Base-by-base conservation (phyloP, 2,329 filamentous ascomycete species). In the Hirsutella rhossiliensis region DNA sequence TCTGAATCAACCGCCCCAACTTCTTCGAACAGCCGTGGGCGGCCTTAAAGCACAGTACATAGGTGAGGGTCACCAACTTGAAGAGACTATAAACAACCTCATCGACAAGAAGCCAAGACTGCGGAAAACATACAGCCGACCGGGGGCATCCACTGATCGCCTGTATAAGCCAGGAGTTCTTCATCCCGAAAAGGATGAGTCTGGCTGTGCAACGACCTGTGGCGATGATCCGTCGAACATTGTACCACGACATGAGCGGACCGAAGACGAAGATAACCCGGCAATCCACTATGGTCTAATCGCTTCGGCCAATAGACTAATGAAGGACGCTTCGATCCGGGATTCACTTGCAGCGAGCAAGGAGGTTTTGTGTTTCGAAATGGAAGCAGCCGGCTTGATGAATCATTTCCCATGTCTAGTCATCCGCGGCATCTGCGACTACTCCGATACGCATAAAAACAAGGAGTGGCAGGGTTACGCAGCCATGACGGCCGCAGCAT, bases 401-500 rank as follows among this genome's bases (percentile, higher is more conserved):
- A n/a, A n/a, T n/a, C n/a, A n/a, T n/a, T n/a, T n/a, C n/a, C n/a
- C n/a, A n/a, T n/a, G n/a, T n/a, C n/a, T n/a, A n/a, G n/a, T n/a
- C n/a, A n/a, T n/a, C n/a, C n/a, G n/a, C n/a, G n/a, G n/a, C n/a
- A n/a, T n/a, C n/a, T n/a, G n/a, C n/a, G n/a, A n/a, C n/a, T n/a
- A n/a, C n/a, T n/a, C n/a, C n/a, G n/a, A n/a, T n/a, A n/a, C n/a
- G n/a, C n/a, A n/a, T n/a, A n/a, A n/a, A n/a, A 56, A 55, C 29
- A 32, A 41, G 5, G 28, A 20, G 12, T 41, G 40, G 40, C 40
- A 41, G 20, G 28, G 29, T 2, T 59, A 54, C 48, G 50, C 56
- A 2, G 50, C 57, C 5, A 27, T 55, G 37, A 46, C 48, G 20
- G 55, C 57, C 12, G 58, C 58, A 2, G 55, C 50, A 13, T 60